Conservation (phyloP, 352 stramenopile genomes). For the Saprolegnia diclina region DNA sequence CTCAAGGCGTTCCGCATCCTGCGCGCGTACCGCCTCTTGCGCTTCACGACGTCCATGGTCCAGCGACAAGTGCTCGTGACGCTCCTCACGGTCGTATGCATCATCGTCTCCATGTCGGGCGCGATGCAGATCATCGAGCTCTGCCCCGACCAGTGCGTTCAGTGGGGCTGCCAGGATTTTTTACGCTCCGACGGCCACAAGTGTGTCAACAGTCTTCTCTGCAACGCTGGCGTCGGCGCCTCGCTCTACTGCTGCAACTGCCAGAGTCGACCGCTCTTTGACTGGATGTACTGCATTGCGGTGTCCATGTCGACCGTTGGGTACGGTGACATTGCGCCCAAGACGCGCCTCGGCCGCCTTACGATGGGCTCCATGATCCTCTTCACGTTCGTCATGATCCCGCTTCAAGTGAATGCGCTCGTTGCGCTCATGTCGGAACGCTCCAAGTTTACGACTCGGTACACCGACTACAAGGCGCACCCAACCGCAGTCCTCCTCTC, state of each 20-base stretch:
- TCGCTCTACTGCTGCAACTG: constrained; percentile 35
- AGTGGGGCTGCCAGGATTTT: constrained; percentile 7
- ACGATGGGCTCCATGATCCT: constrained; percentile 76
- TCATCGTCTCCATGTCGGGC: constrained; percentile 58
- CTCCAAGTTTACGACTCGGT: constrained; percentile 67
- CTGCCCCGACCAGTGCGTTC: constrained; percentile 30
- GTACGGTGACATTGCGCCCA: constrained; percentile 68
- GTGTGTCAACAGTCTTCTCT: neutral
- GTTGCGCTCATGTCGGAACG: constrained; percentile 67
- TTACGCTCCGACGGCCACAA: neutral
- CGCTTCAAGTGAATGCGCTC: constrained; percentile 67
- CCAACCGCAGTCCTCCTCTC: constrained; percentile 53
- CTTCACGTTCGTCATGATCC: constrained; percentile 73
- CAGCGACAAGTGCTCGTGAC: constrained; percentile 53
- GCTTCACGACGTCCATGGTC: constrained; percentile 63
- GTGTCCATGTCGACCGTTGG: constrained; percentile 79
- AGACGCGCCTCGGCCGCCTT: constrained; percentile 58
- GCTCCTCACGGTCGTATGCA: constrained; percentile 60
- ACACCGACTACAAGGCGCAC: constrained; percentile 62
- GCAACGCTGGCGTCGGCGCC: neutral
- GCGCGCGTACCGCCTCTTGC: constrained; percentile 58
- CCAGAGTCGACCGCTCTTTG: constrained; percentile 56
- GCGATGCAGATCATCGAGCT: constrained; percentile 61
- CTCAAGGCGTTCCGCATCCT: constrained; percentile 55
- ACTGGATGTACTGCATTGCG: constrained; percentile 56